Percentiles rank a stretch among this genome's conserved stretches.
These are phyloP conservation scores for Pythium rishiriense DNA, from an alignment of 352 stramenopile species.

Conservation along the genomic window DNA sequence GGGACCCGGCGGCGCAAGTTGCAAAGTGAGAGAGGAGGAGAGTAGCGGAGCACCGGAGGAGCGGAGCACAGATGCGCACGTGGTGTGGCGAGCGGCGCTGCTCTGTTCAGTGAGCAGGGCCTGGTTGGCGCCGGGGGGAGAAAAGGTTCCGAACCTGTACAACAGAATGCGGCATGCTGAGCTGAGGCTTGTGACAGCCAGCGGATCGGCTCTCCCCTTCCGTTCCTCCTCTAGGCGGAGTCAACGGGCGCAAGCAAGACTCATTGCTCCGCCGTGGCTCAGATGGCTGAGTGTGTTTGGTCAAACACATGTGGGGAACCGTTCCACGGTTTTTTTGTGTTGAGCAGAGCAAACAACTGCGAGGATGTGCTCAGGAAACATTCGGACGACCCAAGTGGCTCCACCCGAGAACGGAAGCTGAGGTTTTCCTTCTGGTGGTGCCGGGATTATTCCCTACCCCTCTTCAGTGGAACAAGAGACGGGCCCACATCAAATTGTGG, in stretches of 20 bases:
- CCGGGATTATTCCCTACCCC: slow-evolving; percentile 1
- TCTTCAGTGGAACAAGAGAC: slow-evolving; percentile 21
- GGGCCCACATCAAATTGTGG: neutral
- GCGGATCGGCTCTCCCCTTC: neutral
- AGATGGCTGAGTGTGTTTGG: slow-evolving; percentile 20
- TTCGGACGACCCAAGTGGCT: slow-evolving; percentile 9
- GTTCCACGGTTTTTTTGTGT: neutral
- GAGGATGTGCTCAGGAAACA: slow-evolving; percentile 10
- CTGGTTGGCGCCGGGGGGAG: neutral
- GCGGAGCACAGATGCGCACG: neutral
- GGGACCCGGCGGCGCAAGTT: slow-evolving; percentile 13
- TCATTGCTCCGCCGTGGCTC: neutral
- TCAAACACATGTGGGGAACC: slow-evolving; percentile 18
- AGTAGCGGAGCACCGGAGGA: neutral
- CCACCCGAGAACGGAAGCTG: slow-evolving; percentile 23
- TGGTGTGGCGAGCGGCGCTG: neutral
- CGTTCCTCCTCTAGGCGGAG: neutral
- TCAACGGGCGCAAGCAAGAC: slow-evolving; percentile 8
- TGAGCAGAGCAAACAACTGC: slow-evolving; percentile 4
- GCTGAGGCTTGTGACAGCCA: neutral
- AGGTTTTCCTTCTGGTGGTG: slow-evolving; percentile 14
- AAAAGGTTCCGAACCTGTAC: slow-evolving; percentile 4
- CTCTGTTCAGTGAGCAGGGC: slow-evolving; percentile 2
- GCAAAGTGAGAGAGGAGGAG: slow-evolving; percentile 15
- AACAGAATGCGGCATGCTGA: slow-evolving; percentile 11